Base-by-base conservation (phyloP, 441 rosid species). In the Aquilaria agallochum region DNA sequence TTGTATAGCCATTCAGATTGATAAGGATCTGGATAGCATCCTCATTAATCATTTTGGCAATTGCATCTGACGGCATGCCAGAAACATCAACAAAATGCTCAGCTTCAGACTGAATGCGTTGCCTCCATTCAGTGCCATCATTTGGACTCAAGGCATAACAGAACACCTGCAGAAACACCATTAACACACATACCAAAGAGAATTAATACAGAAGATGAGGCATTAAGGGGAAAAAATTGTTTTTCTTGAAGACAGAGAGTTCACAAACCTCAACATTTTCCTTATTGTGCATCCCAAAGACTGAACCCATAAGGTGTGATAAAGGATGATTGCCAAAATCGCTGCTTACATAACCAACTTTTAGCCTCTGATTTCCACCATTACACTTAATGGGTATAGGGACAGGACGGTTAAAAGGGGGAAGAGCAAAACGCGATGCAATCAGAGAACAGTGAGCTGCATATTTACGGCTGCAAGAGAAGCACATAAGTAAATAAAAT, bases 221-320 rank as follows among this genome's bases (percentile, higher is more conserved):
- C 42, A 2, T 1, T 36, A 36, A 36, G 42, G 7, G 6, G 7
- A 36, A 36, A 5, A 2, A 36, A 36, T 4, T 36, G 5, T 5
- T 5, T 36, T 36, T 8, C 42, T 36, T 36, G 40, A 60, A 9
- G n/a, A 9, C 4, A 12, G 15, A 8, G 13, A 12, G n/a, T 15
- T 64, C 32, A 71, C 88, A 42, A 51, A 89, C 99, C 98, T 95
- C 97, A 14, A 92, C 76, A 70, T 90, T 83, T 55, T 85, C 89
- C 75, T 74, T 79, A 82, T 90, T 83, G 74, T 95, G 99, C 97
- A 92, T 88, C 68, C 99, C 99, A 79, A 92, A 95, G 64, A 95
- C 90, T 9, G 99, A 95, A 56, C 98, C 99, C 99, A 95, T 92
- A 53, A 95, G 97, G 69, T 95, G 99, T 36, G 99, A 95, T 74